Base-by-base conservation (phyloP, 805 yeast genomes). In the Starmera caribaea region DNA sequence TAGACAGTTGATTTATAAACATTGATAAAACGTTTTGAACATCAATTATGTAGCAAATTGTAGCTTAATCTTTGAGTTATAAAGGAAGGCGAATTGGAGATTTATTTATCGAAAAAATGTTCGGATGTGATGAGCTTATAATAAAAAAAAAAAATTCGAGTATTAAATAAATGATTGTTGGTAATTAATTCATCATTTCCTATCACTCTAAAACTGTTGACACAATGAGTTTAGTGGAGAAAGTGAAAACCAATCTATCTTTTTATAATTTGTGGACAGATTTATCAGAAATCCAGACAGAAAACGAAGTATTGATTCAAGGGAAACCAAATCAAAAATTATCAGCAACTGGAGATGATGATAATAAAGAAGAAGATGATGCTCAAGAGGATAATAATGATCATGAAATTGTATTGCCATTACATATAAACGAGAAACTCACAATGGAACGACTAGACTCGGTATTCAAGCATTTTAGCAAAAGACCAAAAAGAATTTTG, bases 401-500 rank as follows among this genome's bases (percentile, higher is more conserved):
- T 27, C 13, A 28, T 11, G 42, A 42, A 31, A 35, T 43, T 3
- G 68, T 75, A 1, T 46, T 68, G 2, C 73, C 79, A 0, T 47
- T 55, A 8, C 35, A 41, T 17, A 47, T 55, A 38, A 42, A 45
- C 12, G 47, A 43, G 5, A 51, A 57, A 41, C 32, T 76, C 8
- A 51, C 70, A 0, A 56, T 74, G 41, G 44, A 50, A 13, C 55
- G 61, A 17, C 53, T 76, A 24, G 66, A 69, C 31, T 12, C 34
- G 2, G 60, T 74, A 48, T 77, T 77, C 41, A 44, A 43, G 0
- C 49, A 34, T 11, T 50, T 68, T 1, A 43, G 43, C 1, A 5
- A 4, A 7, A 51, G 73, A 24, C 74, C 76, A 0, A 58, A 57
- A 34, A 59, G 77, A 41, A 45, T 82, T 3, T 61, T 79, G 0